phyloP scores from a whole-genome alignment of 140 eudicot species.

The Ambrosia hybrid region DNA sequence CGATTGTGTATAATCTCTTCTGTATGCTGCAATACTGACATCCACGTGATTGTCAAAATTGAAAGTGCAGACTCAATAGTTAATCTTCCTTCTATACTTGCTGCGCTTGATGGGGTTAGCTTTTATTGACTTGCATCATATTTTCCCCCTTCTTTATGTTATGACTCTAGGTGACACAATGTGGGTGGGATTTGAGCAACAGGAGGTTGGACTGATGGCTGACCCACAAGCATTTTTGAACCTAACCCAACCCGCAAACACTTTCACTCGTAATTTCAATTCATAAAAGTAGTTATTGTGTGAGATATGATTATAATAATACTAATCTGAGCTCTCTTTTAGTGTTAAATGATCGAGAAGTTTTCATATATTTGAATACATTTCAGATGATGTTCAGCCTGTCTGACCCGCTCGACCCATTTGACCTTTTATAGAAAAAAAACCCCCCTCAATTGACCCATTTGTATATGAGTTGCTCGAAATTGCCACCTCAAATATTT shows the following conservation, averaged over 20 bases:
- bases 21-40: conserved; percentile 85
- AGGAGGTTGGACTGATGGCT: no score
- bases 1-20: conserved; percentile 8
- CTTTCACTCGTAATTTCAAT: no score
- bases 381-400: background rate
- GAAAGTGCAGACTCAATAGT: conserved; percentile 97
- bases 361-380: background rate
- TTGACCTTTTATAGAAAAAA: no score
- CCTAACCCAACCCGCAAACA: no score
- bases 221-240: no score
- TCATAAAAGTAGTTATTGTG: background rate
- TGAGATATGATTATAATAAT: background rate
- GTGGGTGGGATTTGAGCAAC: no score
- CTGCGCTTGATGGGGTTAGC: conserved; percentile 96
- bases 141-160: background rate
- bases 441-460: background rate
- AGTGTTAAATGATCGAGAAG: no score
- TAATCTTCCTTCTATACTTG: conserved; percentile 80
- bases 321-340: background rate
- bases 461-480: background rate
- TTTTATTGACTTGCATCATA: background rate
- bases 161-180: no score
- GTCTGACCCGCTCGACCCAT: no score
- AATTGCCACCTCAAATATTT: no score
- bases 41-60: conserved; percentile 80